phyloP scores from a whole-genome alignment of 164 flowering plant genomes.

The Liriodendron chinense region DNA sequence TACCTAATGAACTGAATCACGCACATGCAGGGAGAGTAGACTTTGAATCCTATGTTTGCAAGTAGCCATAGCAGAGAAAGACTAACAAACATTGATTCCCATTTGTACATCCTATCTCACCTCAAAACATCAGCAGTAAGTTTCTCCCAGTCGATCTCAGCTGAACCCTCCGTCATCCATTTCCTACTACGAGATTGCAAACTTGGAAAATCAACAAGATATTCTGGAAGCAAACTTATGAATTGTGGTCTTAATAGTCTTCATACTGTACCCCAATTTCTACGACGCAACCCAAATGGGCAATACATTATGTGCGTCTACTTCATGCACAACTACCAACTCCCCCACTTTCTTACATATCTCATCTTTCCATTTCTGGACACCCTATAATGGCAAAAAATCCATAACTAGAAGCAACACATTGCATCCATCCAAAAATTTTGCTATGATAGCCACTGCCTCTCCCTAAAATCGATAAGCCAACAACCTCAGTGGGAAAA shows the following conservation, averaged over 20 bases:
- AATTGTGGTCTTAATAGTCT: conserved; percentile 73
- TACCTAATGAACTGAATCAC: too few relatives aligned
- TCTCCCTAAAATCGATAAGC: conserved; percentile 50
- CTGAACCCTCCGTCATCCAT: conserved; percentile 38
- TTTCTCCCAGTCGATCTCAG: conserved; percentile 59
- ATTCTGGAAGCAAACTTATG: conserved; percentile 77
- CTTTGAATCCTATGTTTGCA: background rate
- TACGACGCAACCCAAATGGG: conserved; percentile 84
- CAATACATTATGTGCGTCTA: conserved; percentile 93
- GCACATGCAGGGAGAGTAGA: too few relatives aligned
- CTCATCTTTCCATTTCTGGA: conserved; percentile 67
- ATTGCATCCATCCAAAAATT: conserved; percentile 57
- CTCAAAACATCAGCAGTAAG: conserved; percentile 63
- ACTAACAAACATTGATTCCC: background rate
- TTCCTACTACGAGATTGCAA: conserved; percentile 36
- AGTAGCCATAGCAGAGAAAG: background rate
- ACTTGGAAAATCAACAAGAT: conserved; percentile 64
- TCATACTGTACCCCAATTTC: conserved; percentile 88
- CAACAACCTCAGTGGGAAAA: background rate
- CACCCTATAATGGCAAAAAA: conserved; percentile 73
- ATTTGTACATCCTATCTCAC: conserved; percentile 27
- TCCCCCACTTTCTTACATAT: conserved; percentile 53
- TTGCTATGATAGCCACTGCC: conserved; percentile 76
- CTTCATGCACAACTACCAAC: conserved; percentile 74
- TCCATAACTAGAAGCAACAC: conserved; percentile 88